Evolutionary conservation across 306 rosid genomes (phyloP).

Genomic region (Begonia loranthoides): DNA sequence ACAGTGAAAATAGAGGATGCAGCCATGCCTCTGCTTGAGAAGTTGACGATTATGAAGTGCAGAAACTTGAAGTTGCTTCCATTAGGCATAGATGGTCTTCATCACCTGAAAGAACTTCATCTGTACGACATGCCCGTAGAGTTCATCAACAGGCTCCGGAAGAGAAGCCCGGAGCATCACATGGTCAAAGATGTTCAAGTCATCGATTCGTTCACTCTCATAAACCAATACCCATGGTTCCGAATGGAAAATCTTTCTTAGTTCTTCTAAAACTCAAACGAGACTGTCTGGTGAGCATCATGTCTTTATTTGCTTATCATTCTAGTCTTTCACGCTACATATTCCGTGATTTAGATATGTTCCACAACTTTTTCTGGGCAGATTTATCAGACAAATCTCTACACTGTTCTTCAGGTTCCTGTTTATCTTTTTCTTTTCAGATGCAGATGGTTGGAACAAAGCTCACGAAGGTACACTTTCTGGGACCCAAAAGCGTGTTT

Average conservation of each 20-base stretch:
- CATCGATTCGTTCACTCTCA: not conserved
- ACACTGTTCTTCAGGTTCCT: too few species aligned
- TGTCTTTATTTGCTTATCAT: too few species aligned
- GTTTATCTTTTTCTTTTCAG: too few species aligned
- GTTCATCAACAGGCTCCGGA: not conserved
- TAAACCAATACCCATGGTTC: not conserved
- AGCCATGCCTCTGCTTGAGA: constrained; percentile 10
- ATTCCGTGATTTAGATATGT: too few species aligned
- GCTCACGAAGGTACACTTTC: too few species aligned
- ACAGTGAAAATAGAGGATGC: not conserved
- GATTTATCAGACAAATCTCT: too few species aligned
- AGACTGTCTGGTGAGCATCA: not conserved
- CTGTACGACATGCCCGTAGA: constrained; percentile 3
- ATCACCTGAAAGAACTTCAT: not conserved
- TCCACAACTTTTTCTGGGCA: too few species aligned
- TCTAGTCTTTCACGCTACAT: too few species aligned
- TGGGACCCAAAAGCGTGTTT: too few species aligned
- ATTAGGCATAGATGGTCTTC: not conserved
- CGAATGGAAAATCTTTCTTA: constrained; percentile 2
- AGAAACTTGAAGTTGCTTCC: constrained; percentile 2
- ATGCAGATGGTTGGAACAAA: too few species aligned
- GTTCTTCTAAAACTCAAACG: not conserved
- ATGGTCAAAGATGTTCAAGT: not conserved
- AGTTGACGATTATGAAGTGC: constrained; percentile 6
- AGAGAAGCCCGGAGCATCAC: not conserved